Evolutionary conservation across 164 flowering plant species (phyloP).

Genomic region (Umbellularia californica): DNA sequence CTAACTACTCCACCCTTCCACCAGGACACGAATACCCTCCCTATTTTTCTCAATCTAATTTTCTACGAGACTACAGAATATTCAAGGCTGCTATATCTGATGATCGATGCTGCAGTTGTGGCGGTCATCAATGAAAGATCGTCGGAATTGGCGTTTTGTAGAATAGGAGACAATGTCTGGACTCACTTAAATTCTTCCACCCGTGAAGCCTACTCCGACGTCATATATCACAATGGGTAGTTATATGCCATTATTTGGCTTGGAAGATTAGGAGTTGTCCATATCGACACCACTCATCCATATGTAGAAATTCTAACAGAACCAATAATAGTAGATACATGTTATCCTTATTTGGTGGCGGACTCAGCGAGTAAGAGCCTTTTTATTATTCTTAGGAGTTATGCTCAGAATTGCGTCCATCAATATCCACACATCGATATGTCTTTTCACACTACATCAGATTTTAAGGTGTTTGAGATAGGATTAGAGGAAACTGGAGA

Average conservation of each 20-base stretch:
- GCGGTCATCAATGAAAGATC: constrained; percentile 57
- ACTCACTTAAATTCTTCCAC: constrained; percentile 25
- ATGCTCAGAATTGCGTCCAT: too few species aligned
- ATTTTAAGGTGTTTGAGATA: constrained; percentile 54
- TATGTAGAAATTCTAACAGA: constrained; percentile 26
- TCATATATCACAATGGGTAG: constrained; percentile 33
- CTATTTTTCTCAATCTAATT: background rate
- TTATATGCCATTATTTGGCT: constrained; percentile 61
- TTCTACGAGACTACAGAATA: background rate
- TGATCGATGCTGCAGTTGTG: constrained; percentile 22
- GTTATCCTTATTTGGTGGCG: constrained; percentile 60
- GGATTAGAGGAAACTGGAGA: constrained; percentile 25
- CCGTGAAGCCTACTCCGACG: constrained; percentile 55
- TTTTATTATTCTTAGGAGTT: constrained; percentile 39
- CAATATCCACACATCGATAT: background rate
- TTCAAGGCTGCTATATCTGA: constrained; percentile 28
- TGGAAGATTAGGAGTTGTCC: constrained; percentile 38
- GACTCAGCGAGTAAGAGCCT: constrained; percentile 50
- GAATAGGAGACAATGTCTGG: constrained; percentile 48
- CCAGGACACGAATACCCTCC: too few species aligned
- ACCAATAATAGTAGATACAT: constrained; percentile 26
- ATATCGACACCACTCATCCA: constrained; percentile 18
- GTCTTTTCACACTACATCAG: constrained; percentile 14
- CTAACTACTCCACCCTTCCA: background rate
- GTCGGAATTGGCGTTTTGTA: constrained; percentile 59